Conservation (phyloP, 1,284 basidiomycete genomes). For the Ustilago shanxiensis region DNA sequence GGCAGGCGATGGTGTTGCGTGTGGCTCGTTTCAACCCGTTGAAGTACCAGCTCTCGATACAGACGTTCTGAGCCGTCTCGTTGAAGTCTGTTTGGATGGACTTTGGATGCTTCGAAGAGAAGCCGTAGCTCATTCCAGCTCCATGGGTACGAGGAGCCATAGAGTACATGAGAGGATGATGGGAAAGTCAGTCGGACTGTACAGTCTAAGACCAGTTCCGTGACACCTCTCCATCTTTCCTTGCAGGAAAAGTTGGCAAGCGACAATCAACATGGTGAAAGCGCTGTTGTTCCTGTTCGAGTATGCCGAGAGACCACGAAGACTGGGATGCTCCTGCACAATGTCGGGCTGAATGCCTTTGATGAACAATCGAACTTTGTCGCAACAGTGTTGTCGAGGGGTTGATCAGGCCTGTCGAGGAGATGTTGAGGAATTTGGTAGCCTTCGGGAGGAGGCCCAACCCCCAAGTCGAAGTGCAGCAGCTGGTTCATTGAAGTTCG, state of each 20-base stretch:
- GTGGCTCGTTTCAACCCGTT: too few relatives aligned
- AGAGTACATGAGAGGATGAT: too few relatives aligned
- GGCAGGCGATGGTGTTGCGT: too few relatives aligned
- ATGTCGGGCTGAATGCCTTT: slow-evolving; percentile 5
- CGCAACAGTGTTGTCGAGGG: not conserved
- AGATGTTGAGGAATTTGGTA: not conserved
- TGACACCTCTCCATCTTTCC: not conserved
- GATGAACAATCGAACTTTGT: not conserved
- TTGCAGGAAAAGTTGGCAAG: not conserved
- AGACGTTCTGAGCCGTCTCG: too few relatives aligned
- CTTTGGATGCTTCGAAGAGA: too few relatives aligned
- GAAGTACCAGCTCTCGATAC: too few relatives aligned
- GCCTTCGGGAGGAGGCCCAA: not conserved
- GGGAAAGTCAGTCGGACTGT: too few relatives aligned
- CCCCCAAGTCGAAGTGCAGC: not conserved
- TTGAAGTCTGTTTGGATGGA: too few relatives aligned
- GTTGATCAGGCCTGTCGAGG: not conserved
- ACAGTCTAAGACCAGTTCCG: not conserved
- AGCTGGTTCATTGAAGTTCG: not conserved
- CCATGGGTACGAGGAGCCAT: too few relatives aligned
- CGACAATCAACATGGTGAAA: not conserved
- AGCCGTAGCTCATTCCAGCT: too few relatives aligned
- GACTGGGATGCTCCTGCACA: not conserved
- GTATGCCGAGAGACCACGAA: not conserved
- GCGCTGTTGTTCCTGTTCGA: not conserved